Percentiles rank a stretch among this genome's conserved stretches.
Evolutionary conservation across 78 protist species (phyloP).

Genomic region (Dictyostelium brefeldianum): DNA sequence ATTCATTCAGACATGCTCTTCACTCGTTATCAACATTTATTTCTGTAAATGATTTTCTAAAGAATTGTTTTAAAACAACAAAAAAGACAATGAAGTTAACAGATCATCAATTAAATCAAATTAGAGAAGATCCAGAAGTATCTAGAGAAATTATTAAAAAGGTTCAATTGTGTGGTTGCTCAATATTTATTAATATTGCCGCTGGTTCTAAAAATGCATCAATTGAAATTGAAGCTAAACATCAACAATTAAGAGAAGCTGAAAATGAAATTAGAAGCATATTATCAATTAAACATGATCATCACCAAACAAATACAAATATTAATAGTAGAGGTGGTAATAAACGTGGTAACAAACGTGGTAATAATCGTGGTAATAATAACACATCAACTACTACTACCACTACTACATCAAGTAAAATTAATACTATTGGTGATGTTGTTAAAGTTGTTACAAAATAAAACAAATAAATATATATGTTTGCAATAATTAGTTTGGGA

Average conservation of each 20-base stretch:
- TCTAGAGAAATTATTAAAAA: neutral
- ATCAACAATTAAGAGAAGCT: neutral
- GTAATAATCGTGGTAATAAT: no score
- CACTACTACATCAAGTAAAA: no score
- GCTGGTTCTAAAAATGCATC: neutral
- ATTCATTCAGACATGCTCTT: neutral
- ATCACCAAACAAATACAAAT: neutral
- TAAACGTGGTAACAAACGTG: slow-evolving; percentile 8
- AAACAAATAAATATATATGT: no score
- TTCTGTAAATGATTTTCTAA: neutral
- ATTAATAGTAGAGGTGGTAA: neutral
- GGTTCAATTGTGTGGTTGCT: neutral
- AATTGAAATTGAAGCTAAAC: neutral
- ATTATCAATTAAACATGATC: neutral
- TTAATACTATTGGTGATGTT: no score
- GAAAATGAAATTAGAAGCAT: neutral
- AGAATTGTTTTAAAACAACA: neutral
- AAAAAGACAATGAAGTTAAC: neutral
- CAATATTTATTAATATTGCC: neutral
- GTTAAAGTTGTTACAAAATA: no score
- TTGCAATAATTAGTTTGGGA: no score
- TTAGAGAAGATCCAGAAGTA: neutral
- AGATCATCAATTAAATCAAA: neutral
- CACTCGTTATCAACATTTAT: neutral
- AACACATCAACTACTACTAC: no score